Conservation (phyloP, 2,329 filamentous ascomycete genomes). For the Fusarium floridanum region DNA sequence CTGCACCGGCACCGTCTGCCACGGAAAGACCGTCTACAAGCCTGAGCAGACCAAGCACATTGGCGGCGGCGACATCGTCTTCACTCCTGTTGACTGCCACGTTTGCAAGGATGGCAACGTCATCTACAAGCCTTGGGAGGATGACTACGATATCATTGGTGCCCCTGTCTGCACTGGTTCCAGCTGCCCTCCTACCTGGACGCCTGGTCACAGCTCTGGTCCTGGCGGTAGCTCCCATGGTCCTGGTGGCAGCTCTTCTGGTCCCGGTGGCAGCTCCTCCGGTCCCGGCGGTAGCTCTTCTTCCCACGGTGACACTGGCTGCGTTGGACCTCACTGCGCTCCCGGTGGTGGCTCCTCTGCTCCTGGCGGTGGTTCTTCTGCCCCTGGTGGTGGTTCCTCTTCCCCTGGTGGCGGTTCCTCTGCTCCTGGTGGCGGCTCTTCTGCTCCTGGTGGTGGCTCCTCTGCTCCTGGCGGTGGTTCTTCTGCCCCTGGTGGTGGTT, state of each 20-base stretch:
- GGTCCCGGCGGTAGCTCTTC: neutral
- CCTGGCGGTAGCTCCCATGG: neutral
- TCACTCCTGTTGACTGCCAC: conserved; percentile 27
- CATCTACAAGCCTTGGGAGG: conserved; percentile 44
- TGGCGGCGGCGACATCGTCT: conserved; percentile 30
- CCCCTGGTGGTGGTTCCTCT: neutral
- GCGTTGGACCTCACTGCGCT: neutral
- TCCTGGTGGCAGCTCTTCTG: neutral
- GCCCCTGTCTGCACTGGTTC: conserved; percentile 15
- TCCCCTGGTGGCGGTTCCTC: neutral
- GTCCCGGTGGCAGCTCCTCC: neutral
- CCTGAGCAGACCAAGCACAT: conserved; percentile 35
- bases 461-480: neutral
- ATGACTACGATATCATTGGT: conserved; percentile 8
- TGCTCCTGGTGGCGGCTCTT: neutral
- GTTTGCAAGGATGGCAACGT: conserved; percentile 29
- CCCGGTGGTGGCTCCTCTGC: neutral
- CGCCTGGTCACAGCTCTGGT: neutral
- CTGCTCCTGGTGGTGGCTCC: neutral
- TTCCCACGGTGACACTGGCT: neutral
- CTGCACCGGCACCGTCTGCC: conserved; percentile 34
- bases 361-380: neutral
- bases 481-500: neutral
- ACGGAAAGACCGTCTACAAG: conserved; percentile 41
- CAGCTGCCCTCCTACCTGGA: conserved; percentile 14